These are phyloP conservation scores for Pseudocercospora macadamiae DNA, from an alignment of 2,329 filamentous ascomycete genomes.

Conservation along the genomic window DNA sequence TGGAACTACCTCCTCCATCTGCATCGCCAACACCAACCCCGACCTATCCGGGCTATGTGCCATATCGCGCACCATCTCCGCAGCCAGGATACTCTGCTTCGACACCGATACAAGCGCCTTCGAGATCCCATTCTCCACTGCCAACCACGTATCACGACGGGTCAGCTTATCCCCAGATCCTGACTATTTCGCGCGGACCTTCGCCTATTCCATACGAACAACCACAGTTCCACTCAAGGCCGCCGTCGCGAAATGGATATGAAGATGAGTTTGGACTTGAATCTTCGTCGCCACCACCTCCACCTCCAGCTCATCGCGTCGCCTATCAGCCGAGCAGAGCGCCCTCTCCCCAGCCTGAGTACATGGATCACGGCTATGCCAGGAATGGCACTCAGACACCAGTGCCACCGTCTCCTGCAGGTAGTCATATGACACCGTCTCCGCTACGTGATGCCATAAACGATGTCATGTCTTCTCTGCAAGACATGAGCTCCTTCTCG, in stretches of 20 bases:
- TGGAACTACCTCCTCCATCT: slow-evolving; percentile 32
- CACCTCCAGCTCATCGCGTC: slow-evolving; percentile 76
- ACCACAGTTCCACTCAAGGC: slow-evolving; percentile 28
- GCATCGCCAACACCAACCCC: slow-evolving; percentile 46
- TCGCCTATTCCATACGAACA: slow-evolving; percentile 36
- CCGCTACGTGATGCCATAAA: slow-evolving; percentile 95
- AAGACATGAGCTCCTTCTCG: slow-evolving; percentile 73
- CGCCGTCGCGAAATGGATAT: slow-evolving; percentile 19
- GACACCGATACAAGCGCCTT: slow-evolving; percentile 45
- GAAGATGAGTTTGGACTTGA: slow-evolving; percentile 47
- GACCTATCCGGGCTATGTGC: slow-evolving; percentile 32
- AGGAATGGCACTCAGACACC: slow-evolving; percentile 63
- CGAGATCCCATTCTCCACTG: slow-evolving; percentile 48
- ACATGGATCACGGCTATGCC: slow-evolving; percentile 47
- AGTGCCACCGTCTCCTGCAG: slow-evolving; percentile 68
- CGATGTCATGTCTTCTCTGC: slow-evolving; percentile 92
- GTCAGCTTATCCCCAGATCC: slow-evolving; percentile 37
- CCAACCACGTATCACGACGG: slow-evolving; percentile 40
- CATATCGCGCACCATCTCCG: slow-evolving; percentile 33
- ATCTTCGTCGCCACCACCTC: slow-evolving; percentile 72
- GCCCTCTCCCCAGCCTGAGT: slow-evolving; percentile 47
- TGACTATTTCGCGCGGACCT: slow-evolving; percentile 31
- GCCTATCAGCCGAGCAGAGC: slow-evolving; percentile 55
- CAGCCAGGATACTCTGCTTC: slow-evolving; percentile 31
- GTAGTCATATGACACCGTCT: slow-evolving; percentile 69